Evolutionary conservation across 2,329 filamentous ascomycete genomes (phyloP), one percentile per base, ranked within the genome.

Genomic region (Magnaporthales sp.): DNA sequence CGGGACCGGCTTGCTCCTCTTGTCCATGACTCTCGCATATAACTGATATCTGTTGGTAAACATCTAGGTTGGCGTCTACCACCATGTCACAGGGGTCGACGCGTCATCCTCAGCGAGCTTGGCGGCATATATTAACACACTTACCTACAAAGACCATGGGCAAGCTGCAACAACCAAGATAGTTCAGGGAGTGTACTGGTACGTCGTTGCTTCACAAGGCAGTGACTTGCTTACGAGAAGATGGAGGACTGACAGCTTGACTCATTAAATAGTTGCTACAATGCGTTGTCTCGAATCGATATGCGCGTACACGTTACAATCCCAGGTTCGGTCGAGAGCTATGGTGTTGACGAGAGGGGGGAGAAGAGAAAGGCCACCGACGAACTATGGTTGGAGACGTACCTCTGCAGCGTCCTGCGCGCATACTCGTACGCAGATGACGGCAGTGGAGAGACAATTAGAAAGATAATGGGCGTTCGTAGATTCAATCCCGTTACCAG

Each of bases 291-390:
- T 5, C 88, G 96, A 70, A 85, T 98, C 66, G 95, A 99, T 75
- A 99, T 99, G 95, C 92, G 95, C 68, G 94, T 99, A 13, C 93
- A 98, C 75, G 94, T 99, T 68, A 94, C 93, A 70, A 98, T 99
- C 70, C 95, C 95, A 22, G 95, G 95, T 68, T 95, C 91, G 10
- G 92, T 99, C 65, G 94, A 99, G 77, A 96, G 92, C 78, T 98
- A 97, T 77, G 98, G 94, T 77, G 91, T 99, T 67, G 94, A 99
- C 77, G 95, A 99, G 80, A 89, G 93, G 73, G 95, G 95, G 70
- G 94, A 97, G 77, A 97, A 96, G 81, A 88, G 93, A 70, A 91
- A 95, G 71, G 92, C 94, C 15, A 94, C 93, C 0, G 95, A 99
- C 70, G 91, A 94, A 32, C 84, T 99, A 54, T 99, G 95, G 95